phyloP scores from a whole-genome alignment of 768 basidiomycete genomes.

The Trametes maxima region DNA sequence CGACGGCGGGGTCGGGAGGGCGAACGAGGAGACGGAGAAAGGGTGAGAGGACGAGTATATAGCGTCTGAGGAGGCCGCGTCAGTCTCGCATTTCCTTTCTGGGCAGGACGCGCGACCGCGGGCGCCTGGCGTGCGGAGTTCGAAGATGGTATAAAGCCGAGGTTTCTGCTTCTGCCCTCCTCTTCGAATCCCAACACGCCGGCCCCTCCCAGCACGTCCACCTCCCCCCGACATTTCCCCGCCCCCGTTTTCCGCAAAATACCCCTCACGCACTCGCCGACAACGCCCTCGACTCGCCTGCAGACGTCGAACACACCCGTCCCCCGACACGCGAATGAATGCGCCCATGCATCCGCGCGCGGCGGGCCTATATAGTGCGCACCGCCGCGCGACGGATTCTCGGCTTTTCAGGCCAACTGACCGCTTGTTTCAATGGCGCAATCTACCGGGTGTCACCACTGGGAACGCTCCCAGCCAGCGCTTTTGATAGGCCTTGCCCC shows the following conservation, averaged over 20 bases:
- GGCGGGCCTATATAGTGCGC: background rate
- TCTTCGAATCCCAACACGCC: background rate
- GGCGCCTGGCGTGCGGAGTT: constrained; percentile 27
- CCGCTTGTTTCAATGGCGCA: constrained; percentile 12
- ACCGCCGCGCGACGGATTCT: constrained; percentile 6
- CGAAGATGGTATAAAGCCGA: constrained; percentile 29
- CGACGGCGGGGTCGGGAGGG: constrained; percentile 8
- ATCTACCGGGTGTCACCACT: constrained; percentile 20
- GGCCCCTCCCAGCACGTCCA: constrained; percentile 6
- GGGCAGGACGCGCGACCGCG: constrained; percentile 22
- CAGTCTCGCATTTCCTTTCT: constrained; percentile 24
- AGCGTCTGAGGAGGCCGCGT: constrained; percentile 30
- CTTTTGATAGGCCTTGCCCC: constrained; percentile 16
- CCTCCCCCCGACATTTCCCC: constrained; percentile 22
- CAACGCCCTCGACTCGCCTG: background rate
- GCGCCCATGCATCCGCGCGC: background rate
- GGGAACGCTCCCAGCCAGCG: constrained; percentile 23
- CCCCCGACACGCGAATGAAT: background rate
- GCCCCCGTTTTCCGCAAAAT: constrained; percentile 5
- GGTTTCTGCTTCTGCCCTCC: constrained; percentile 27
- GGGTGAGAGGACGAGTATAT: constrained; percentile 24
- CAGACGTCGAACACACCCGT: background rate
- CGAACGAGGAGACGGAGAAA: constrained; percentile 5
- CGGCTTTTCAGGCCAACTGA: constrained; percentile 15
- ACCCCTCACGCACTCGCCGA: constrained; percentile 5